Evolutionary conservation across 2,329 filamentous ascomycete genomes (phyloP), one percentile per base, ranked within the genome.

Genomic region (Alternaria burnsii): DNA sequence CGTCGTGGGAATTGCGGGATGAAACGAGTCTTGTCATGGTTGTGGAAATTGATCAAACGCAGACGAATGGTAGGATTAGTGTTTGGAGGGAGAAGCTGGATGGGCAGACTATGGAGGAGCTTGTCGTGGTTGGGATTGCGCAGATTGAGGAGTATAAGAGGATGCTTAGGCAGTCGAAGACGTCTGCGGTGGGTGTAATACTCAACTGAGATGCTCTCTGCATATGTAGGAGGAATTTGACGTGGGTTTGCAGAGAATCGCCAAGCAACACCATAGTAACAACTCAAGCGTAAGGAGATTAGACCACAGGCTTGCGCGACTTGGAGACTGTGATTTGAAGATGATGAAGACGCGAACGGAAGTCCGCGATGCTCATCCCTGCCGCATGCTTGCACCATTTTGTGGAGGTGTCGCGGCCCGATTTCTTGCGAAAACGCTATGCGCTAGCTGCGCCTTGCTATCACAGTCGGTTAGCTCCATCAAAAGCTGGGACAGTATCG

Each of bases 231-330:
- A 30, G 28, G 3, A 30, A 30, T 12, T 11, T 24, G 24, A 24
- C 0, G 6, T 24, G 24, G 0, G 24, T 24, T 2, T 0, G 24
- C 1, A 24, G 1, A 1, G 6, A 24, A 1, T 24, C 24, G 24
- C 24, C 24, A 24, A 7, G 24, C 24, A 24, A 24, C 24, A 24
- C 1, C 0, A 1, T 2, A 24, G 24, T 24, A 7, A 24, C 6
- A 24, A 2, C 6, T 24, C 24, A 7, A 24, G 24, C 1, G 24
- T 24, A 1, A 24, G 24, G 2, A 7, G 1, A 24, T 24, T 7
- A 24, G 28, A 30, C 1, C 3, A 30, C 28, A 30, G 3, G 10
- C 28, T 11, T 11, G 9, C 28, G 28, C 28, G 1, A 30, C 28
- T 5, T 11, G 3, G 1, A 12, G 10, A 11, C 3, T 11, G 28